Evolutionary conservation across 371 early-diverging fungal genomes (phyloP).

Genomic region (Lichtheimia ornata): DNA sequence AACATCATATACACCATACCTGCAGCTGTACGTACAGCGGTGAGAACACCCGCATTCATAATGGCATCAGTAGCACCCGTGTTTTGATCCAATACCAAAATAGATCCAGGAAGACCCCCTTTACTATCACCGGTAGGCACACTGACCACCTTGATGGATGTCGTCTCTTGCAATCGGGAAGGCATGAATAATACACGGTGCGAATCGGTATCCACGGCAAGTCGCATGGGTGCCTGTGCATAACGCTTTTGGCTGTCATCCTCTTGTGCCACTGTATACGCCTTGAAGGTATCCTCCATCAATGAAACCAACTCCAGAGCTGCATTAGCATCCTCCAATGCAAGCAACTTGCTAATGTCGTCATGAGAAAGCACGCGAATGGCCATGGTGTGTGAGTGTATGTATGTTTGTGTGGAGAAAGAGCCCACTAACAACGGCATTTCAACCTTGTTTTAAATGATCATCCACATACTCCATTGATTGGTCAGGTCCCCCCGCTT

Average conservation of each 20-base stretch:
- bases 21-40: conserved; percentile 65
- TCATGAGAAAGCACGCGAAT: conserved; percentile 36
- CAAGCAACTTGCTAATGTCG: conserved; percentile 28
- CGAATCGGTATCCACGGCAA: conserved; percentile 37
- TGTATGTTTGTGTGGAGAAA: conserved; percentile 10
- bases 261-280: conserved; percentile 28
- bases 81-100: conserved; percentile 53
- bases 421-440: too few relatives aligned
- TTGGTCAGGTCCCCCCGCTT: too few relatives aligned
- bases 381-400: conserved; percentile 7
- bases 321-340: conserved; percentile 18
- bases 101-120: conserved; percentile 55
- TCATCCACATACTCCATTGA: not conserved
- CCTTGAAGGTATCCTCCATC: conserved; percentile 38
- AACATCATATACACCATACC: too few relatives aligned
- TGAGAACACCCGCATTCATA: conserved; percentile 58
- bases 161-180: conserved; percentile 49
- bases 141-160: conserved; percentile 63
- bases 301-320: conserved; percentile 35
- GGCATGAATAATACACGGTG: conserved; percentile 63
- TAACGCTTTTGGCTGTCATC: conserved; percentile 22
- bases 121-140: conserved; percentile 49
- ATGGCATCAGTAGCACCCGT: conserved; percentile 54
- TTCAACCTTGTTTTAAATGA: conserved; percentile 6
- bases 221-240: conserved; percentile 58